Evolutionary conservation across 371 early-diverging fungal species (phyloP).

Genomic region (Apophysomyces trapeziformis): DNA sequence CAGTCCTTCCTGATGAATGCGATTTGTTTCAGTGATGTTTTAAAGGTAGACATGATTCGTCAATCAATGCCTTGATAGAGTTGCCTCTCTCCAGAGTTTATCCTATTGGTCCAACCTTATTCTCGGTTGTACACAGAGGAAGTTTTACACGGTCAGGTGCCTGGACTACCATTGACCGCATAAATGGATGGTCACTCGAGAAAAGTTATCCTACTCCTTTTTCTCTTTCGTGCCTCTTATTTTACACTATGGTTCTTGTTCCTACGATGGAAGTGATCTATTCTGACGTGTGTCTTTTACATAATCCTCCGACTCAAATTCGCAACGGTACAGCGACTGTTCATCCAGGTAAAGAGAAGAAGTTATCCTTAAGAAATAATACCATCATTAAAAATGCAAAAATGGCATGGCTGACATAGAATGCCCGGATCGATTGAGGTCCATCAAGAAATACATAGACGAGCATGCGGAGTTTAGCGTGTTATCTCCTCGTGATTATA

Average conservation of each 20-base stretch:
- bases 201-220: no score
- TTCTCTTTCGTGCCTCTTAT: neutral
- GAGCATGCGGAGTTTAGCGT: constrained; percentile 33
- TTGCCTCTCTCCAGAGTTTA: no score
- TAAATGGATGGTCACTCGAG: neutral
- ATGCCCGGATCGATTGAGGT: constrained; percentile 43
- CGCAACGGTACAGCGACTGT: constrained; percentile 35
- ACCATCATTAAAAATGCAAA: neutral
- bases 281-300: constrained; percentile 42
- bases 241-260: neutral
- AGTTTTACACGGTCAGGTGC: neutral
- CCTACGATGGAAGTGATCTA: constrained; percentile 49
- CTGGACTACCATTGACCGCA: neutral
- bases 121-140: no score
- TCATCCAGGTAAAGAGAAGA: constrained; percentile 35
- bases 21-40: no score
- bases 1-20: no score
- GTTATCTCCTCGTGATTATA: constrained; percentile 52
- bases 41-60: no score
- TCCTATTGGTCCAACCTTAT: no score
- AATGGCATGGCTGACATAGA: constrained; percentile 22
- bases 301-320: constrained; percentile 48
- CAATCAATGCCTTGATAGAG: no score
- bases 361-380: neutral
- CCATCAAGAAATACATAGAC: constrained; percentile 37